phyloP scores from a whole-genome alignment of 139 green algal species.

The Chlamydomonas incerta region DNA sequence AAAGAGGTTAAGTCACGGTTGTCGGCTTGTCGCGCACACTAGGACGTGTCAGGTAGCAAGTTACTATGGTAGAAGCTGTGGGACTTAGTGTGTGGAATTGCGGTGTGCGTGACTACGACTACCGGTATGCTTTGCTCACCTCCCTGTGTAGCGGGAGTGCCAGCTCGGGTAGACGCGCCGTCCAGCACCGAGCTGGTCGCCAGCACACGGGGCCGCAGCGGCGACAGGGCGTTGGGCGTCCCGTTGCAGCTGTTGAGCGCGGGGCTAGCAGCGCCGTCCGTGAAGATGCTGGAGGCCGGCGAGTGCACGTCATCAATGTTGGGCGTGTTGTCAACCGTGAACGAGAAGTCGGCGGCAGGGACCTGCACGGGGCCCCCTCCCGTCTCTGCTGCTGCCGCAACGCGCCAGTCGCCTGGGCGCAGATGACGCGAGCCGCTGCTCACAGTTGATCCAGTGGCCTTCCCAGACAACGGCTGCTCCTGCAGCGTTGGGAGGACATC shows the following conservation, averaged over 20 bases:
- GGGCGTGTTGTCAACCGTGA: not conserved
- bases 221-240: not conserved
- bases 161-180: too few species aligned
- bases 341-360: not conserved
- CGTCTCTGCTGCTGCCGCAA: not conserved
- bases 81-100: too few species aligned
- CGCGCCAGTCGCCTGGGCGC: constrained; percentile 19
- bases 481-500: not conserved
- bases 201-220: constrained; percentile 1
- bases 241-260: not conserved
- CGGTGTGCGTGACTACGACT: too few species aligned
- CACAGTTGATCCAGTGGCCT: not conserved
- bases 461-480: too few species aligned
- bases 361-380: not conserved
- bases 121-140: too few species aligned
- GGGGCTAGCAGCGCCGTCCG: not conserved
- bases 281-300: not conserved
- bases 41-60: too few species aligned
- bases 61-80: too few species aligned
- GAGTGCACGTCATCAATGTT: constrained; percentile 40
- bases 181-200: not conserved
- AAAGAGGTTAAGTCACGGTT: too few species aligned
- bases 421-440: constrained; percentile 3
- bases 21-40: too few species aligned
- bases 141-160: too few species aligned